Evolutionary conservation across 176 grass and related monocot species (phyloP).

Genomic region (Zizania latifolia): DNA sequence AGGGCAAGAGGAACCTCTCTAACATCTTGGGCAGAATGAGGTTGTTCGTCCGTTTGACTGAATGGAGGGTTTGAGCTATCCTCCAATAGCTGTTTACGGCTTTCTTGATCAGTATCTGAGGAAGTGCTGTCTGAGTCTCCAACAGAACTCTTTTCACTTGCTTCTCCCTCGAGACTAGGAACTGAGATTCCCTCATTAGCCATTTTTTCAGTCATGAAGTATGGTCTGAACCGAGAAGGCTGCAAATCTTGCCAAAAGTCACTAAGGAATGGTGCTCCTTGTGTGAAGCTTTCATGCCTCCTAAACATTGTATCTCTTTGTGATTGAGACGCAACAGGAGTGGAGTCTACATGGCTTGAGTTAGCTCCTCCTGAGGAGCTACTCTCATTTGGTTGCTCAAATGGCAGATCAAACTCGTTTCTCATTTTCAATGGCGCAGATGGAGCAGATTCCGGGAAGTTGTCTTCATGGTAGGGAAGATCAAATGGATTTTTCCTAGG

Average conservation of each 20-base stretch:
- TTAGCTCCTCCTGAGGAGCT: slow-evolving; percentile 2
- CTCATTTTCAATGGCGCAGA: slow-evolving; percentile 21
- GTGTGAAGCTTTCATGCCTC: slow-evolving; percentile 63
- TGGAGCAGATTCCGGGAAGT: slow-evolving; percentile 57
- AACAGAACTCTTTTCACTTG: slow-evolving; percentile 35
- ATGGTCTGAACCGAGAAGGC: slow-evolving; percentile 42
- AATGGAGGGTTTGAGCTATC: slow-evolving; percentile 10
- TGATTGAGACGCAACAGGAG: slow-evolving; percentile 4
- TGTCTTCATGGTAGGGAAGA: slow-evolving; percentile 51
- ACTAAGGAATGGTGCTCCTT: slow-evolving; percentile 40
- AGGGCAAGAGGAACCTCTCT: slow-evolving; percentile 17
- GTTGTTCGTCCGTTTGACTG: not conserved
- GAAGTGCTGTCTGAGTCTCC: slow-evolving; percentile 38
- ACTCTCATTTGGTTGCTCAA: slow-evolving; percentile 23
- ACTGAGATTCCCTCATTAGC: slow-evolving; percentile 11
- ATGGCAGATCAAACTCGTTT: slow-evolving; percentile 40
- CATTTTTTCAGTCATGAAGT: slow-evolving; percentile 42
- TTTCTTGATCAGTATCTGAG: slow-evolving; percentile 42
- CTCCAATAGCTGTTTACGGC: slow-evolving; percentile 33
- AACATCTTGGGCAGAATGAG: not conserved
- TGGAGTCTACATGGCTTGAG: slow-evolving; percentile 20
- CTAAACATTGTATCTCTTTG: slow-evolving; percentile 36
- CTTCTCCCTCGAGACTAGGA: slow-evolving; percentile 25
- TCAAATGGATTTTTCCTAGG: slow-evolving; percentile 51
- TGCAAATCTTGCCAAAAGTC: slow-evolving; percentile 34